Conservation (phyloP, 441 rosid species). For the Populus hybrid region DNA sequence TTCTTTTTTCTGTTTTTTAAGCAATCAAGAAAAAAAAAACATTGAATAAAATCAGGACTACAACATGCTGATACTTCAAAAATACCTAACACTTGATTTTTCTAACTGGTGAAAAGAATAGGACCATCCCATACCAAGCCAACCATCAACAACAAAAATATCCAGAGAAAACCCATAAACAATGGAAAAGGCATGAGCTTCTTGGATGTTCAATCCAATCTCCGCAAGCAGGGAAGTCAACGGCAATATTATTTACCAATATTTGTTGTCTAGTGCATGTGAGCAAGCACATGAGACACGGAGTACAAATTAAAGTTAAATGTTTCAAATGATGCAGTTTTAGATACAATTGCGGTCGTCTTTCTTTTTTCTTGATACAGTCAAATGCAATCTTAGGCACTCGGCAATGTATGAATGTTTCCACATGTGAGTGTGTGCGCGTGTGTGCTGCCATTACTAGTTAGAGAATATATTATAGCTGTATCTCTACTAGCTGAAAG, state of each 20-base stretch:
- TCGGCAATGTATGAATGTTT: neutral
- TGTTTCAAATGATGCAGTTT: neutral
- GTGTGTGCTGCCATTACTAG: neutral
- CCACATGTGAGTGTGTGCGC: neutral
- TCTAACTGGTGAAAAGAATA: neutral
- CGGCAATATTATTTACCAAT: conserved; percentile 36
- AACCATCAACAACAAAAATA: conserved; percentile 95
- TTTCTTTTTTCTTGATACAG: neutral
- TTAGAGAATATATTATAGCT: neutral
- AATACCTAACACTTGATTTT: neutral
- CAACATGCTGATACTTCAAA: neutral
- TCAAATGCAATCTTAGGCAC: neutral
- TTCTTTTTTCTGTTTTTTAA: too few relatives aligned
- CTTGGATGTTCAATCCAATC: conserved; percentile 86
- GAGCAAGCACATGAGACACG: neutral
- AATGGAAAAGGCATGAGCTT: conserved; percentile 93
- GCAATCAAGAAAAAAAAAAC: neutral
- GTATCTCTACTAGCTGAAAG: conserved; percentile 1
- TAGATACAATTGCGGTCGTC: neutral
- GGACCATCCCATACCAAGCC: conserved; percentile 71
- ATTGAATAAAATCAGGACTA: neutral
- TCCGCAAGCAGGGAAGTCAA: conserved; percentile 83
- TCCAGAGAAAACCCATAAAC: conserved; percentile 87
- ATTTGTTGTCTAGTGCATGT: conserved; percentile 15
- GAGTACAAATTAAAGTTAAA: neutral